Conservation (phyloP, 495 filamentous ascomycete species). For the Margaritispora aquatica region DNA sequence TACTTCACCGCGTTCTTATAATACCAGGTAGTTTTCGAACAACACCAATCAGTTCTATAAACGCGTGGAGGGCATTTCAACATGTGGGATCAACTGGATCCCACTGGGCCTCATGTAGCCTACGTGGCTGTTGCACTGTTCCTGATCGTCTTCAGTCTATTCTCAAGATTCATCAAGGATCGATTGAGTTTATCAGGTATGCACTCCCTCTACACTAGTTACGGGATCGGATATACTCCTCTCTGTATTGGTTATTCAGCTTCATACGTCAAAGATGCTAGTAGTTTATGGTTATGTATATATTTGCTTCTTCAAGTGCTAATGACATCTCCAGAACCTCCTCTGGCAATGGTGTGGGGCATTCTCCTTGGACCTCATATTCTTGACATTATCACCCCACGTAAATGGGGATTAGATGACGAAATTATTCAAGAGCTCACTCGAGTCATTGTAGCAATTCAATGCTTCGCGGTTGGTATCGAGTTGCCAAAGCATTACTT, state of each 20-base stretch:
- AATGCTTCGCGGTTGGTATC: constrained; percentile 42
- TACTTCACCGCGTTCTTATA: no score
- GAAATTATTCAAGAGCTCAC: constrained; percentile 39
- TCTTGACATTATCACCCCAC: constrained; percentile 30
- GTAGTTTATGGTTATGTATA: no score
- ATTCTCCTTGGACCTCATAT: constrained; percentile 37
- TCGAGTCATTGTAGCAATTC: constrained; percentile 38
- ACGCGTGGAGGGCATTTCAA: no score
- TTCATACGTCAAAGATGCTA: no score
- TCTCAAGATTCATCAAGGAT: constrained; percentile 42
- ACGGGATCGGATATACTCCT: no score
- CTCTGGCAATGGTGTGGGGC: constrained; percentile 39
- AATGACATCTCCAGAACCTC: constrained; percentile 30
- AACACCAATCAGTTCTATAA: no score
- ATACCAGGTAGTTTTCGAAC: no score
- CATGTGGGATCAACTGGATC: constrained; percentile 38
- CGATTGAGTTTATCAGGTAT: constrained; percentile 37
- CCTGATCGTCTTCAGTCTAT: constrained; percentile 41
- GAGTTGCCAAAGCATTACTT: constrained; percentile 42
- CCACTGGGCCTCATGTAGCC: constrained; percentile 37
- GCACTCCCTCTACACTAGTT: no score
- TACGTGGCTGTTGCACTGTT: constrained; percentile 40
- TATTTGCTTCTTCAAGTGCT: no score
- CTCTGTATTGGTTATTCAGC: no score
- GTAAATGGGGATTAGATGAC: constrained; percentile 37